These are phyloP conservation scores for Rhamnella rubrinervis DNA, from an alignment of 331 rosid species.

Conservation along the genomic window DNA sequence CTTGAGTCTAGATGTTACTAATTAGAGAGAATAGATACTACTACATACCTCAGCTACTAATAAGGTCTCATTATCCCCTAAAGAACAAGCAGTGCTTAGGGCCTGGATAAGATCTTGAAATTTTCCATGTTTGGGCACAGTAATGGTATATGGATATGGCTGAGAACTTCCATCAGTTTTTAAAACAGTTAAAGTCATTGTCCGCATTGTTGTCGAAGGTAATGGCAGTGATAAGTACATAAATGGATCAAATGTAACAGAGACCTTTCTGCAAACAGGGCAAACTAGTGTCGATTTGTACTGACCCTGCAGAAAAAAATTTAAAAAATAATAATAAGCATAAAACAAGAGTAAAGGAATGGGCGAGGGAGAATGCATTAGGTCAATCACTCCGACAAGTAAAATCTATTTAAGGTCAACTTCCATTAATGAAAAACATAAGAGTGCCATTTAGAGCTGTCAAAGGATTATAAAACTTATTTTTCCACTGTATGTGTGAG, in stretches of 20 bases:
- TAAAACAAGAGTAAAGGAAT: neutral
- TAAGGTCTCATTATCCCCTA: conserved; percentile 76
- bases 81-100: conserved; percentile 64
- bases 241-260: conserved; percentile 97
- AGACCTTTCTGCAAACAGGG: conserved; percentile 89
- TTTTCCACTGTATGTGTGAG: neutral
- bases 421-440: neutral
- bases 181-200: conserved; percentile 87
- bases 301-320: conserved; percentile 75
- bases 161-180: conserved; percentile 55
- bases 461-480: neutral
- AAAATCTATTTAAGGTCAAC: conserved; percentile 22
- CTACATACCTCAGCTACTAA: conserved; percentile 83
- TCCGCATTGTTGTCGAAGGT: conserved; percentile 88
- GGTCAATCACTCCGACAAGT: conserved; percentile 29
- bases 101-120: conserved; percentile 74
- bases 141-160: conserved; percentile 58
- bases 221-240: conserved; percentile 96
- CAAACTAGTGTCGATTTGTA: conserved; percentile 98
- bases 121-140: conserved; percentile 85
- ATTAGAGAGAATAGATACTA: conserved; percentile 10
- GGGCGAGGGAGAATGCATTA: conserved; percentile 8
- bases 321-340: neutral
- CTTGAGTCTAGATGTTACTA: too few species aligned
- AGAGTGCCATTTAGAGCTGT: conserved; percentile 3